Conservation (phyloP, 805 yeast species). For the Vanderwaltozyma polyspora region DNA sequence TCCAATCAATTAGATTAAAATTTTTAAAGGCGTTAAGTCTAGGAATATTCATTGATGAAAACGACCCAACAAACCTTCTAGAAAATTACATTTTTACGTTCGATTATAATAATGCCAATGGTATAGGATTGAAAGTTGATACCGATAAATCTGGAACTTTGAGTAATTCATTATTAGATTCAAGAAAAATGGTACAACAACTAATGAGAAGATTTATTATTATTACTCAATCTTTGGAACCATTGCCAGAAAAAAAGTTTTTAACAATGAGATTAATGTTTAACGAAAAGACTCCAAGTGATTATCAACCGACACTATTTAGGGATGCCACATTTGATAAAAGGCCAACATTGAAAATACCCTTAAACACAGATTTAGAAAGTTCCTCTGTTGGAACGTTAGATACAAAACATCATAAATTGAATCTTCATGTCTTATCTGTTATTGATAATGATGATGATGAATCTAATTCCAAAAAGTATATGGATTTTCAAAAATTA, state of each 20-base stretch:
- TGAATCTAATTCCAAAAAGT: slow-evolving; percentile 9
- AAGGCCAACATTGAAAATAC: slow-evolving; percentile 27
- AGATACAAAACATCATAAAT: slow-evolving; percentile 25
- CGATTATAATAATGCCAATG: slow-evolving; percentile 28
- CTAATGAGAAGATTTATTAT: slow-evolving; percentile 42
- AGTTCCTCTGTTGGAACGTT: slow-evolving; percentile 23
- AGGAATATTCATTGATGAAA: slow-evolving; percentile 34
- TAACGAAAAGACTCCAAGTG: slow-evolving; percentile 35
- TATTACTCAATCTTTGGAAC: slow-evolving; percentile 42
- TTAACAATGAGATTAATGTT: slow-evolving; percentile 39
- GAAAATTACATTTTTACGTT: slow-evolving; percentile 45
- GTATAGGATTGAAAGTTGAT: slow-evolving; percentile 16
- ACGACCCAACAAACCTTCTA: slow-evolving; percentile 31
- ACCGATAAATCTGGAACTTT: slow-evolving; percentile 4
- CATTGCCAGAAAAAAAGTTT: slow-evolving; percentile 37
- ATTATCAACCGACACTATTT: slow-evolving; percentile 40
- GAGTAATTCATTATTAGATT: slow-evolving; percentile 23
- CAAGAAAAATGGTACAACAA: slow-evolving; percentile 37
- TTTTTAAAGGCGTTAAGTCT: slow-evolving; percentile 37
- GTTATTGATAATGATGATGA: slow-evolving; percentile 8
- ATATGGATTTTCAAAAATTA: slow-evolving; percentile 11
- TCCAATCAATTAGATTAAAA: slow-evolving; percentile 33
- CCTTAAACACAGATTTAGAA: slow-evolving; percentile 8
- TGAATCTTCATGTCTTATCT: slow-evolving; percentile 24
- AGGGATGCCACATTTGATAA: slow-evolving; percentile 32